Base-by-base conservation (phyloP, 2,329 filamentous ascomycete species). In the Fusarium praegraminearum region DNA sequence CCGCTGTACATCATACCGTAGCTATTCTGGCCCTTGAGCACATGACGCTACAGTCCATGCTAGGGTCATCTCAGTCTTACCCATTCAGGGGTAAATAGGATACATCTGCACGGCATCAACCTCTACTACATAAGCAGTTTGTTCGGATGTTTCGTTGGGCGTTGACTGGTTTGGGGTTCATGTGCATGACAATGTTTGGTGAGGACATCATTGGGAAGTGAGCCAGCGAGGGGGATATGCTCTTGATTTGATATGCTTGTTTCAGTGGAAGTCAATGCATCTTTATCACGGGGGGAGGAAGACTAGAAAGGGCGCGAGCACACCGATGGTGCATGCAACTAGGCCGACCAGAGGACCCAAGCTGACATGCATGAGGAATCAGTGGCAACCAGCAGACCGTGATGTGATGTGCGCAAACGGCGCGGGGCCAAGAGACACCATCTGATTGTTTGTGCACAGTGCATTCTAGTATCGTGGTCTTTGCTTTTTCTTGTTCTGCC, bases 391-490 rank as follows among this genome's bases (percentile, higher is more conserved):
- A 40, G 54, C 43, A 65, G 70, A 47, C 51, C 51, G 59, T 45
- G 59, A 57, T 58, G 62, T 56, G 57, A 57, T 60, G 62, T 57
- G 57, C 41, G 59, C 53, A 54, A 51, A 62, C 53, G 36, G 69
- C 64, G 69, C 60, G 65, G 73, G 67, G 70, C 49, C 52, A 47
- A 62, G 52, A 62, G 57, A 40, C 70, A 71, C 67, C 70, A 51
- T 67, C 53, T 71, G 63, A 70, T 60, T 63, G 61, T 61, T 73
- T 49, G 15, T 22, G 62, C 67, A 73, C 69, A 69, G 65, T 66
- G 67, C 50, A 52, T n/a, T 57, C 57, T 50, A 51, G 41, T 51
- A 35, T 43, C 57, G 24, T 53, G 55, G 32, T 47, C 47, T 45
- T 54, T 55, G 44, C 44, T 46, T 55, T 38, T 40, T 43, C 6